Base-by-base conservation (phyloP, 208 protist species). In the Leishmania mexicana region DNA sequence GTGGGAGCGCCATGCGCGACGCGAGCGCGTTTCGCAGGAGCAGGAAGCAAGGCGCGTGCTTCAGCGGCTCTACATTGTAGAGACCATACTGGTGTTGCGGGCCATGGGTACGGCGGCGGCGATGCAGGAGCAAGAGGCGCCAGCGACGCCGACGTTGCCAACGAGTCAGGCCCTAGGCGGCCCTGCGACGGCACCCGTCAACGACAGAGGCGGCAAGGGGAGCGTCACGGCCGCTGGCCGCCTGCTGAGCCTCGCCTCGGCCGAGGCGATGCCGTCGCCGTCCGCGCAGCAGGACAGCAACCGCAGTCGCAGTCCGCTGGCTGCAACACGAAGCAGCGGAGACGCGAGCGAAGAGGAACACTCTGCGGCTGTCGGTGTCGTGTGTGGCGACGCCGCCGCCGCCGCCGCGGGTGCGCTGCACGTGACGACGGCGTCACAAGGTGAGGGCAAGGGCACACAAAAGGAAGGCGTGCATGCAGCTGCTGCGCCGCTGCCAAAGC, bases 11-110 rank as follows among this genome's bases (percentile, higher is more conserved):
- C 54, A 28, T 38, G 76, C 76, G 6, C 81, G 81, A 42, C 54
- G 24, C 0, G 60, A 21, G 49, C 24, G 54, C 45, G 58, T 21
- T 1, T 28, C 8, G 49, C 54, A 35, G n/a, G 81, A 76, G 38
- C n/a, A 24, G 0, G 70, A n/a, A 21, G 76, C 81, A 3, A 78
- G 24, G 38, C 5, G 78, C 51, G 76, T 72, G 24, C 62, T 85
- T 10, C 71, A 62, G 11, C 76, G 76, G 11, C 81, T 74, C 38
- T 85, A 85, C 76, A 40, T 78, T 42, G 57, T 85, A 42, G 76
- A 80, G 38, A 85, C 76, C 6, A 45, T 85, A 38, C 65, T 73
- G 35, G 57, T 75, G 7, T 31, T 85, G 62, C 81, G 76, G 31
- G 71, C 60, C 19, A 42, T 75, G 70, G n/a, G 60, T 60, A 77